These are phyloP conservation scores for Beauveria brongniartii DNA, from an alignment of 2,329 filamentous ascomycete genomes.

Conservation along the genomic window DNA sequence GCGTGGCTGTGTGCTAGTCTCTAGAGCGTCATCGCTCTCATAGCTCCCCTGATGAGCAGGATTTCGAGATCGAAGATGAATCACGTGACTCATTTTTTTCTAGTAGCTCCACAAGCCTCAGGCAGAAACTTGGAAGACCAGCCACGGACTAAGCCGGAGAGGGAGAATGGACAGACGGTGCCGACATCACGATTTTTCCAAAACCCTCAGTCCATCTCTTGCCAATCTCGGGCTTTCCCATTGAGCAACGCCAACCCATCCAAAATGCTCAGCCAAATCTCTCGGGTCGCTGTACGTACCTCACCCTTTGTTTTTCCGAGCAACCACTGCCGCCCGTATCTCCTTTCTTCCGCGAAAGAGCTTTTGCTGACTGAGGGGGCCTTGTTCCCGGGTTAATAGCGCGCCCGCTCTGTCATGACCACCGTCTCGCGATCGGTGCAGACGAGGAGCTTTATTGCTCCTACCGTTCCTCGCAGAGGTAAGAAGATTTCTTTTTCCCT, in stretches of 20 bases:
- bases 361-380: constrained; percentile 22
- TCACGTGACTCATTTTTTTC: constrained; percentile 1
- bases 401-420: constrained; percentile 43
- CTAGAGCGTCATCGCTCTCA: not conserved
- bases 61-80: not conserved
- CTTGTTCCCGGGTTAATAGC: constrained; percentile 29
- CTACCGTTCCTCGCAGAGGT: constrained; percentile 55
- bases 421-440: constrained; percentile 41
- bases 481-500: constrained; percentile 25
- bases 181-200: constrained; percentile 37
- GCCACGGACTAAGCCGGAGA: constrained; percentile 11
- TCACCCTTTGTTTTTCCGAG: not conserved
- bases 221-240: constrained; percentile 29
- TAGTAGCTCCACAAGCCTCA: constrained; percentile 3
- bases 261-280: constrained; percentile 50
- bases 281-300: constrained; percentile 46
- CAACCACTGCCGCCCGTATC: not conserved
- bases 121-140: constrained; percentile 12
- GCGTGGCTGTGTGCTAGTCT: not conserved
- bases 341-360: not conserved
- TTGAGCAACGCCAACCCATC: constrained; percentile 39
- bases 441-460: constrained; percentile 50
- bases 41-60: too few relatives aligned
- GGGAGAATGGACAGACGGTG: not conserved
- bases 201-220: constrained; percentile 31